These are phyloP conservation scores for Candida neerlandica DNA, from an alignment of 1,139 yeast genomes.

Conservation along the genomic window DNA sequence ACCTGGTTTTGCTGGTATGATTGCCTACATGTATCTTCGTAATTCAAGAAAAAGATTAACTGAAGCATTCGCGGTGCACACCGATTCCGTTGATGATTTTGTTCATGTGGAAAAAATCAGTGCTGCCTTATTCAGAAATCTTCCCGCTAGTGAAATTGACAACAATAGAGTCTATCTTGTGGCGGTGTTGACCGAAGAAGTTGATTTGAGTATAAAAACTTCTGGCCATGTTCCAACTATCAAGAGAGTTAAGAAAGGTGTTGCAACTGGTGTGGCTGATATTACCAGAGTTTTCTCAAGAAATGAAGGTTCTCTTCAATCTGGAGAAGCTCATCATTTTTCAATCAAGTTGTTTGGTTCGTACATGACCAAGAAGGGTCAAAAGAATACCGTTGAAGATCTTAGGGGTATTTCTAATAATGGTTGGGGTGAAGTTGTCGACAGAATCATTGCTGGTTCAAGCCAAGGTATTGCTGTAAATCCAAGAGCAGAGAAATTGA, in stretches of 20 bases:
- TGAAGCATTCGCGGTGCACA: conserved; percentile 76
- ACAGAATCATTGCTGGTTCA: conserved; percentile 77
- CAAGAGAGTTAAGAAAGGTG: conserved; percentile 68
- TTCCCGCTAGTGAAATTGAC: conserved; percentile 71
- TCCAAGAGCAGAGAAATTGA: conserved; percentile 76
- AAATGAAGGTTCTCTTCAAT: conserved; percentile 58
- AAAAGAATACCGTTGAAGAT: conserved; percentile 25
- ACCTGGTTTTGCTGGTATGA: conserved; percentile 69
- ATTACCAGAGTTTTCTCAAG: conserved; percentile 76
- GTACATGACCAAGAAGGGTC: conserved; percentile 46
- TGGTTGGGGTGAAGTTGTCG: conserved; percentile 91
- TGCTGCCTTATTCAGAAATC: conserved; percentile 77
- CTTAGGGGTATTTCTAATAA: conserved; percentile 43
- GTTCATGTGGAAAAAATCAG: conserved; percentile 67
- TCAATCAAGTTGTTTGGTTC: conserved; percentile 75
- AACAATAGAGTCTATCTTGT: conserved; percentile 66
- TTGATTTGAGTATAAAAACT: conserved; percentile 37
- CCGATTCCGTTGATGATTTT: conserved; percentile 59
- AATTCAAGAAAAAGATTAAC: conserved; percentile 68
- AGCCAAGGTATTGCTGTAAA: conserved; percentile 79
- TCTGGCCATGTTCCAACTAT: conserved; percentile 28
- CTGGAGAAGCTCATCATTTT: conserved; percentile 73
- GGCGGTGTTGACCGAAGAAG: conserved; percentile 66
- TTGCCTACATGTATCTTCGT: conserved; percentile 73
- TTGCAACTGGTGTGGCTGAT: conserved; percentile 89